Base-by-base conservation (phyloP, 305 asterid genomes). In the Fraxinus xanthoxyloides region DNA sequence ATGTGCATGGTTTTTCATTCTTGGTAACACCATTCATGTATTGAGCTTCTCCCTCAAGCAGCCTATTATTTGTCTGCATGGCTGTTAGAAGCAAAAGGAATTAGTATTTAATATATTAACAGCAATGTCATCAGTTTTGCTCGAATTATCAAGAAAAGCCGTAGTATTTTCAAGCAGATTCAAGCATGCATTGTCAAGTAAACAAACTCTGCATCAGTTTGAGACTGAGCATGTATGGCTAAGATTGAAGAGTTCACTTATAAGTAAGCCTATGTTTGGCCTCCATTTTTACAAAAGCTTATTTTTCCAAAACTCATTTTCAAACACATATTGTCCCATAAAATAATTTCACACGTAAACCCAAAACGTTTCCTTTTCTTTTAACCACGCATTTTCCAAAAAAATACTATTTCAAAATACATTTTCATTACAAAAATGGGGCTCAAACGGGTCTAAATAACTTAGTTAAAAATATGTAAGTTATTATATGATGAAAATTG, bases 1-100 rank as follows among this genome's bases (percentile, higher is more conserved):
- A 35, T 28, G 82, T 61, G 84, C 99, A 95, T 46, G 93, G 73
- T 48, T 89, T 81, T 31, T 88, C 89, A 28, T 87, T 85, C 84
- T 82, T 78, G 80, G 78, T 80, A 81, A 84, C 81, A 77, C 76
- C 89, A 82, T 82, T 74, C 51, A 85, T 83, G 23, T 79, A 72
- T 81, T 84, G 92, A 85, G 81, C 80, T 81, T 88, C 87, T 72
- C 76, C 85, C 77, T 69, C 84, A 24, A 85, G 31, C 51, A 77
- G 80, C 81, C 84, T 85, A 84, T 46, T 78, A 80, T 82, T 76
- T 12, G 84, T 77, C 84, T 80, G 91, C 80, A 80, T 72, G 48
- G 81, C 97, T 90, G 89, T 85, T 82, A 73, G 48, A 80, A 84
- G 77, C 81, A 76, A 80, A 75, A 82, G n/a, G 67, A 67, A 85